phyloP scores from a whole-genome alignment of 306 rosid genomes.

The Abrus pulchellus region DNA sequence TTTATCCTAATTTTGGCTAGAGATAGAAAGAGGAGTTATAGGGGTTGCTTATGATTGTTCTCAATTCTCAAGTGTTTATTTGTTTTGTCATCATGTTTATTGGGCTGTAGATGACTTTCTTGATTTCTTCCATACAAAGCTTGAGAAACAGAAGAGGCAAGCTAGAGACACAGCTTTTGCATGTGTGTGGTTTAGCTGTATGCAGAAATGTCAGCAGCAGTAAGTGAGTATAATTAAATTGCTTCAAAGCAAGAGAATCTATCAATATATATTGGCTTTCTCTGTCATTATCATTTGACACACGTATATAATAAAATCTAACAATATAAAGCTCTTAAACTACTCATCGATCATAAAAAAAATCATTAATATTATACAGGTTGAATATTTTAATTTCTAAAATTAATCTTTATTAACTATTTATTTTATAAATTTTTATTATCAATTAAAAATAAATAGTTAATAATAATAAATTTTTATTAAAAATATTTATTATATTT shows the following conservation, averaged over 20 bases:
- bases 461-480: too few species aligned
- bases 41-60: constrained; percentile 1
- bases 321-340: too few species aligned
- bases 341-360: too few species aligned
- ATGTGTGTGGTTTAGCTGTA: constrained; percentile 48
- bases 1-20: background rate
- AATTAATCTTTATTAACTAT: too few species aligned
- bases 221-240: constrained; percentile 32
- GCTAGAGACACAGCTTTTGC: constrained; percentile 51
- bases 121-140: constrained; percentile 47
- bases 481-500: too few species aligned
- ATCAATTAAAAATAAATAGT: too few species aligned
- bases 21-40: background rate
- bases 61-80: background rate
- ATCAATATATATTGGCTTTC: constrained; percentile 9
- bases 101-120: constrained; percentile 12
- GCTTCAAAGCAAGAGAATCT: constrained; percentile 52
- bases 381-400: too few species aligned
- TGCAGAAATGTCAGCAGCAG: constrained; percentile 38
- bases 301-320: background rate
- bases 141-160: constrained; percentile 26
- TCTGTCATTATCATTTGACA: constrained; percentile 19
- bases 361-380: too few species aligned
- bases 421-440: too few species aligned
- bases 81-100: background rate